phyloP scores from a whole-genome alignment of 257 asterid species.

The Ballota nigra region DNA sequence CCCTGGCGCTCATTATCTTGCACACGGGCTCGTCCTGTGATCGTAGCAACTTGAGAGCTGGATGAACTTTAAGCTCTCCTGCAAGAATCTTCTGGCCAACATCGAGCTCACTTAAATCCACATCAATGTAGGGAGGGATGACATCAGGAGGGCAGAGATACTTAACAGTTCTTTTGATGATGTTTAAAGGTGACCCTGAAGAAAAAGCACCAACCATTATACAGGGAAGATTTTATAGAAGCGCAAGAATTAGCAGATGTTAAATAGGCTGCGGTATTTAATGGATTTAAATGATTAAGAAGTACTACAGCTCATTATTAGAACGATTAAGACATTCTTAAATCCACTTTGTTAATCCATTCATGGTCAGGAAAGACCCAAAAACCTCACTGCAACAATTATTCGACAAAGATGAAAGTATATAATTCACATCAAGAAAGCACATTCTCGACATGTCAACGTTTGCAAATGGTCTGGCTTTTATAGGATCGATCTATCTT shows the following conservation, averaged over 20 bases:
- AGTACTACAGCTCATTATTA: too few species aligned
- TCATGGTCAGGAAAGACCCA: too few species aligned
- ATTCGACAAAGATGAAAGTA: too few species aligned
- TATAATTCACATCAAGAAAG: too few species aligned
- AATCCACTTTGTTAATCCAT: too few species aligned
- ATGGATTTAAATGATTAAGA: too few species aligned
- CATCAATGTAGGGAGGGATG: conserved; percentile 83
- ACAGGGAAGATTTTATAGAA: neutral
- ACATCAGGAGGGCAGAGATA: conserved; percentile 86
- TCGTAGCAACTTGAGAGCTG: conserved; percentile 65
- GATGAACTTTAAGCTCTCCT: conserved; percentile 82
- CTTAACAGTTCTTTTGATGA: conserved; percentile 77
- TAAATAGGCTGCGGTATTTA: too few species aligned
- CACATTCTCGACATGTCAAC: too few species aligned
- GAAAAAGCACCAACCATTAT: conserved; percentile 1
- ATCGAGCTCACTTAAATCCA: conserved; percentile 85
- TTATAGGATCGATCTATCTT: too few species aligned
- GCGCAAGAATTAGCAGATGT: neutral
- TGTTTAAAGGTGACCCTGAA: conserved; percentile 73
- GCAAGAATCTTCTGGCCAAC: conserved; percentile 77
- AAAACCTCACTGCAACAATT: too few species aligned
- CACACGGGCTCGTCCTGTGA: conserved; percentile 32
- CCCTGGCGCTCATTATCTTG: conserved; percentile 35
- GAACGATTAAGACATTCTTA: too few species aligned
- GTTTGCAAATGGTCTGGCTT: too few species aligned